phyloP scores from a whole-genome alignment of 164 flowering plant species.

The Warburgia ugandensis region DNA sequence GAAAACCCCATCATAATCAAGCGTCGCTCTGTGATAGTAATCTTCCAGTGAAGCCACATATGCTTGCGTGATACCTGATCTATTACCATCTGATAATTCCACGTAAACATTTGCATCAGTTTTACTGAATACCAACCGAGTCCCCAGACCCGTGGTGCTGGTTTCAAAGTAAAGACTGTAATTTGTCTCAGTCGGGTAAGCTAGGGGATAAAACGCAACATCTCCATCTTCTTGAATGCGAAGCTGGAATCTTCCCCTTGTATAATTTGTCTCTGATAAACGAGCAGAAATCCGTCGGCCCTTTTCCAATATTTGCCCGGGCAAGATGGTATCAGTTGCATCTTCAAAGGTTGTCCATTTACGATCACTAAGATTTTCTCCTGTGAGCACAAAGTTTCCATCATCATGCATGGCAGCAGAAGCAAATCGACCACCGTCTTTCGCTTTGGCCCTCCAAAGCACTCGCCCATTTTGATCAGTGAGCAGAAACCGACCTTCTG shows the following conservation, averaged over 20 bases:
- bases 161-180: slow-evolving; percentile 14
- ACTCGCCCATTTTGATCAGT: slow-evolving; percentile 14
- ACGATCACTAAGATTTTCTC: neutral
- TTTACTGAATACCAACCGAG: slow-evolving; percentile 26
- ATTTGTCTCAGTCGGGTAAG: neutral
- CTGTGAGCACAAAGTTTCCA: slow-evolving; percentile 33
- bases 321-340: slow-evolving; percentile 38
- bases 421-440: slow-evolving; percentile 5
- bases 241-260: slow-evolving; percentile 30
- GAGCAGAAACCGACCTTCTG: slow-evolving; percentile 21
- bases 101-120: slow-evolving; percentile 29
- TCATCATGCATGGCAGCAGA: slow-evolving; percentile 37
- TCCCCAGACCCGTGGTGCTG: slow-evolving; percentile 7
- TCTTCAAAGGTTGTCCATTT: slow-evolving; percentile 9
- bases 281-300: slow-evolving; percentile 14
- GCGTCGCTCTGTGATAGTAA: slow-evolving; percentile 30
- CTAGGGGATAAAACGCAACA: slow-evolving; percentile 22
- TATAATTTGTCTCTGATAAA: slow-evolving; percentile 17
- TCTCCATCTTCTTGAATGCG: slow-evolving; percentile 24
- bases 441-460: neutral
- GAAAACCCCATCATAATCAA: slow-evolving; percentile 45
- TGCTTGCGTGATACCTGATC: neutral
- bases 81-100: slow-evolving; percentile 8
- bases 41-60: neutral
- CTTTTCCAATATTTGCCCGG: slow-evolving; percentile 22